Base-by-base conservation (phyloP, 108 stramenopile genomes). In the Cyclotella sp. region DNA sequence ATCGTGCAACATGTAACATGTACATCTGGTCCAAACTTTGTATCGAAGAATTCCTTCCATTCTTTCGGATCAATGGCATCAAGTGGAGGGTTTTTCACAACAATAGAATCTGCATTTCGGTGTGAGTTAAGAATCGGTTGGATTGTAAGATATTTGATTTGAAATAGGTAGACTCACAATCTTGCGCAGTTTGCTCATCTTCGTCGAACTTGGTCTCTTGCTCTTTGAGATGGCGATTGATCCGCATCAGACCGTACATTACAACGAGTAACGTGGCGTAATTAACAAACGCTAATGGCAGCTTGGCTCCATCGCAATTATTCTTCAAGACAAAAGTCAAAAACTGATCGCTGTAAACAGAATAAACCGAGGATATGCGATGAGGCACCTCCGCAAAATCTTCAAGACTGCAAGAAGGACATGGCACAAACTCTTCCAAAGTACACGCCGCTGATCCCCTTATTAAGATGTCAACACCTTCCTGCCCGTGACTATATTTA, bases 341-440 rank as follows among this genome's bases (percentile, higher is more conserved):
- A 49, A 7, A 16, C 15, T 49, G 6, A n/a, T n/a, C 47, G 9
- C 9, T 16, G 47, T 49, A 49, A 49, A n/a, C n/a, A n/a, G 47
- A 49, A 49, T 16, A 49, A 49, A n/a, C 9, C 47, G 47, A 7
- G 3, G 47, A 3, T n/a, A 49, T 49, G 15, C 47, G 15, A n/a
- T 49, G 47, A n/a, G 47, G 47, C n/a, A 49, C 47, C 3, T 49
- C 47, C n/a, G 47, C 47, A 58, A 58, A 58, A 58, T 58, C 55
- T 28, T 58, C 55, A 24, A 58, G 16, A 27, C 5, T 28, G 21
- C 55, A 58, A 24, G 55, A 21, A 24, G 55, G 55, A 58, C 55
- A 58, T 13, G 55, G 55, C 13, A 58, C 55, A 24, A 13, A 58
- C 16, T 16, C 26, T 21, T 58, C 13, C 24, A 27, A 16, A 27